Percentiles rank a stretch among this genome's conserved stretches.
Evolutionary conservation across 1,284 basidiomycete species (phyloP).

Genomic region (Marasmius oreades): DNA sequence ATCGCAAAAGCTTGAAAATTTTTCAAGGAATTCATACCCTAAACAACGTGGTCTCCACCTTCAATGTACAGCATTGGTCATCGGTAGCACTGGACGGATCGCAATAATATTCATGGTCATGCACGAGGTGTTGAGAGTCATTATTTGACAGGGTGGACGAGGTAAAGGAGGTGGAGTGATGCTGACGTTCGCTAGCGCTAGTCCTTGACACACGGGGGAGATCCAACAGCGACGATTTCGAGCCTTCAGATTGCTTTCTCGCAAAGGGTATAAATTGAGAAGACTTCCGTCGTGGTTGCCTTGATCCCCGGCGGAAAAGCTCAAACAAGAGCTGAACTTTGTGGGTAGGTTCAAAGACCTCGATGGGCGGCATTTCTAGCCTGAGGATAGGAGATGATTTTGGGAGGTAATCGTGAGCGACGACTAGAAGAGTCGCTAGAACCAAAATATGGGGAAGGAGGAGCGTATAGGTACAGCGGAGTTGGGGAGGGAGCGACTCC

Average conservation of each 20-base stretch:
- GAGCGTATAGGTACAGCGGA: neutral
- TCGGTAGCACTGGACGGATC: conserved; percentile 1
- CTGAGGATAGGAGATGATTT: neutral
- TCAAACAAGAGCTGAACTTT: conserved; percentile 9
- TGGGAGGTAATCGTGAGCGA: neutral
- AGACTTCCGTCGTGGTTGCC: neutral
- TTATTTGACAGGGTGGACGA: neutral
- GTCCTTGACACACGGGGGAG: neutral
- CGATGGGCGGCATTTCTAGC: conserved; percentile 2
- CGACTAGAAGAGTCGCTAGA: neutral
- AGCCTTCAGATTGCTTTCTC: neutral
- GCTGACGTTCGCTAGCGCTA: neutral
- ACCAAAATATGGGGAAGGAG: neutral
- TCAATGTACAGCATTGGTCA: conserved; percentile 32
- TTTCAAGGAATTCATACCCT: conserved; percentile 29
- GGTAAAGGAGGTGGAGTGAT: neutral
- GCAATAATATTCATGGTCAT: conserved; percentile 12
- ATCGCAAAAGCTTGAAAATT: neutral
- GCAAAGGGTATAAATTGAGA: neutral
- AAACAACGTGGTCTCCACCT: conserved; percentile 39
- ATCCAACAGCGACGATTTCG: neutral
- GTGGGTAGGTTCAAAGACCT: conserved; percentile 11
- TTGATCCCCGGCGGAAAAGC: conserved; percentile 8
- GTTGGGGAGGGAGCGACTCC: neutral
- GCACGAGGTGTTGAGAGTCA: neutral